phyloP scores from a whole-genome alignment of 2,329 filamentous ascomycete species.

The Zasmidium cellare region DNA sequence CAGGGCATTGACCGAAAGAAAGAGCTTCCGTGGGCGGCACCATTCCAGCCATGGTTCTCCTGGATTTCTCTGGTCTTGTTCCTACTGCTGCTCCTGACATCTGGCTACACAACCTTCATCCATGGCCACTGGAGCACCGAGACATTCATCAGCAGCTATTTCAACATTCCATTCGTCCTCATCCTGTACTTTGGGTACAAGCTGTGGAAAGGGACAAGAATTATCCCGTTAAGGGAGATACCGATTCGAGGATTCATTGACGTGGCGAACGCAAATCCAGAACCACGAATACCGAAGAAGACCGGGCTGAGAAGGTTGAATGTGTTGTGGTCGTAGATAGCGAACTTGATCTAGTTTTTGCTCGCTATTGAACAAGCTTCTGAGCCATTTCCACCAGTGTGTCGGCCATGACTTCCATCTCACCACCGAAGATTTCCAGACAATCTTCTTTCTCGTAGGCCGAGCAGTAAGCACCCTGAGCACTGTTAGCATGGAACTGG shows the following conservation, averaged over 20 bases:
- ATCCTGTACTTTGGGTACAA: conserved; percentile 33
- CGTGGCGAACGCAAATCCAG: conserved; percentile 29
- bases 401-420: conserved; percentile 54
- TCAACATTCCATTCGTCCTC: conserved; percentile 31
- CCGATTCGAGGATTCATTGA: conserved; percentile 31
- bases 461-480: conserved; percentile 56
- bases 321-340: conserved; percentile 27
- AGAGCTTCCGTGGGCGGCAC: conserved; percentile 30
- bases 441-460: conserved; percentile 55
- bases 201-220: conserved; percentile 26
- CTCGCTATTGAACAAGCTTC: conserved; percentile 14
- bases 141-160: conserved; percentile 31
- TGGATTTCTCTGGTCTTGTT: conserved; percentile 27
- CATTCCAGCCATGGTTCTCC: conserved; percentile 31
- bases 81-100: conserved; percentile 28
- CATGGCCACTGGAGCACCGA: conserved; percentile 25
- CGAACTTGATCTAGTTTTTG: neutral
- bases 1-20: conserved; percentile 26
- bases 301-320: conserved; percentile 29
- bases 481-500: conserved; percentile 25
- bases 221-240: conserved; percentile 26
- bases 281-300: conserved; percentile 20
- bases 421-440: conserved; percentile 49
- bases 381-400: conserved; percentile 52
- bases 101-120: conserved; percentile 34